Conservation (phyloP, 345 rosid genomes). For the Aquilaria sinensis region DNA sequence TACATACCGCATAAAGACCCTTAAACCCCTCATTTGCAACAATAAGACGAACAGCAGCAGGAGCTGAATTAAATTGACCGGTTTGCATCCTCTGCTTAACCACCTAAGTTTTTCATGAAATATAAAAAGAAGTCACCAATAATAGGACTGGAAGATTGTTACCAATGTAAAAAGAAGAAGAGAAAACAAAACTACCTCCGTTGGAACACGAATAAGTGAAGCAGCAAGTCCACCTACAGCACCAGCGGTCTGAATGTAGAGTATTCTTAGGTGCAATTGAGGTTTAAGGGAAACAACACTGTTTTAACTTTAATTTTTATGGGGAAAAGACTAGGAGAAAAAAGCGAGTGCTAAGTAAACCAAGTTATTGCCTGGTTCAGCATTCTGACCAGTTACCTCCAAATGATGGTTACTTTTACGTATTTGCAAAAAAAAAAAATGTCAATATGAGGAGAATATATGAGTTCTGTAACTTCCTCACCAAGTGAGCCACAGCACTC, state of each 20-base stretch:
- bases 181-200: constrained; percentile 48
- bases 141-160: constrained; percentile 4
- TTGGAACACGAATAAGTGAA: constrained; percentile 90
- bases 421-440: not conserved
- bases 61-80: constrained; percentile 81
- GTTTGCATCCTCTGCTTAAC: constrained; percentile 97
- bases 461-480: constrained; percentile 27
- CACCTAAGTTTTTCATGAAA: constrained; percentile 43
- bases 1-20: constrained; percentile 87
- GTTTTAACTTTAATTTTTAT: not conserved
- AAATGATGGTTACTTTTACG: not conserved
- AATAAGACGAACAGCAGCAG: constrained; percentile 74
- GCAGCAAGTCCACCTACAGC: constrained; percentile 94
- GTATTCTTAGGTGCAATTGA: constrained; percentile 1
- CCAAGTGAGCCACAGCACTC: constrained; percentile 87
- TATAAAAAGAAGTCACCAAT: not conserved
- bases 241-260: constrained; percentile 70
- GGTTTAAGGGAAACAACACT: not conserved
- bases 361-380: not conserved
- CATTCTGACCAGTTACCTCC: too few relatives aligned
- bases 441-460: not conserved
- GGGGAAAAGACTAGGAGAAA: not conserved
- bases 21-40: constrained; percentile 69
- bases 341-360: not conserved
- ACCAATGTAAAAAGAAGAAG: not conserved